A percentile compares a stretch with the other conserved stretches of the same genome.
Conservation (phyloP, 1,284 basidiomycete genomes). For the Microbotryum violaceum region DNA sequence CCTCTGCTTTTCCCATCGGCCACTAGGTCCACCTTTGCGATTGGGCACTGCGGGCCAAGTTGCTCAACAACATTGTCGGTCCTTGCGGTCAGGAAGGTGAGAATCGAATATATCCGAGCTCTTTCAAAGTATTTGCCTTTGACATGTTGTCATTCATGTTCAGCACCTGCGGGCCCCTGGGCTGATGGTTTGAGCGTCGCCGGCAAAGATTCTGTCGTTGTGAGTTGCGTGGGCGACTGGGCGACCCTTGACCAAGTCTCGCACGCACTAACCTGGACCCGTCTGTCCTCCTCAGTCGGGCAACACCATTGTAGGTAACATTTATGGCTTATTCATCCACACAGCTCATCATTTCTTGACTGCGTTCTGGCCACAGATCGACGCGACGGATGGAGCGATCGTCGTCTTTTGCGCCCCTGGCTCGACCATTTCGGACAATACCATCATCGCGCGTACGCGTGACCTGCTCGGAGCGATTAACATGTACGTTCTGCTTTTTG, state of each 20-base stretch:
- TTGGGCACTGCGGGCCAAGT: slow-evolving; percentile 16
- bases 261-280: not conserved
- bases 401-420: slow-evolving; percentile 36
- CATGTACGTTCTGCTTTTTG: slow-evolving; percentile 14
- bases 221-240: not conserved
- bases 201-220: slow-evolving; percentile 31
- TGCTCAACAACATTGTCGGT: slow-evolving; percentile 31
- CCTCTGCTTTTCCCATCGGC: not conserved
- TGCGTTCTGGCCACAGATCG: too few relatives aligned
- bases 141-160: too few relatives aligned
- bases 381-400: slow-evolving; percentile 29
- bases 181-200: slow-evolving; percentile 36
- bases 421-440: slow-evolving; percentile 30
- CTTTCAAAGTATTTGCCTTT: not conserved
- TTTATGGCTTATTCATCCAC: not conserved
- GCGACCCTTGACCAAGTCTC: too few relatives aligned
- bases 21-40: slow-evolving; percentile 23
- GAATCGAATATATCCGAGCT: not conserved
- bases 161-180: slow-evolving; percentile 34
- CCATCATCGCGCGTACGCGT: slow-evolving; percentile 32
- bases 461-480: slow-evolving; percentile 36
- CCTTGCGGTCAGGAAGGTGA: slow-evolving; percentile 33
- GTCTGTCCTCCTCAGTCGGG: slow-evolving; percentile 17
- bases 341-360: not conserved
- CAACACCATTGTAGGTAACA: slow-evolving; percentile 29